phyloP scores from a whole-genome alignment of 2,329 filamentous ascomycete species.

The Shiraia sp. region DNA sequence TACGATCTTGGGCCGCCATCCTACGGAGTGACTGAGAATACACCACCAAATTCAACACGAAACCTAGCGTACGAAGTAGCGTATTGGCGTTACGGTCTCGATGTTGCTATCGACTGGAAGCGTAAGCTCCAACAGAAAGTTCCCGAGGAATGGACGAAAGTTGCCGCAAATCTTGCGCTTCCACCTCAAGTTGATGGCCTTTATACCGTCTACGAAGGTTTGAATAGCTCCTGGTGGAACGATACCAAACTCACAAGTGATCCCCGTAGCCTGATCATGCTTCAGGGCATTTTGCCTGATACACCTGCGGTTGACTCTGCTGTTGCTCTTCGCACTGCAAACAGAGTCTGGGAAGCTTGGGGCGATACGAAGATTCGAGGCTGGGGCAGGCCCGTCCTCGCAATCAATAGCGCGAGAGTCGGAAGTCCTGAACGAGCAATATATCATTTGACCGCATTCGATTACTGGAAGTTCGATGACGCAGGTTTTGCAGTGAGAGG shows the following conservation, averaged over 20 bases:
- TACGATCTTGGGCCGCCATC: slow-evolving; percentile 58
- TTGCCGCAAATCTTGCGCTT: slow-evolving; percentile 58
- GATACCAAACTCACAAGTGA: slow-evolving; percentile 26
- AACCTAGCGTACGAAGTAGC: slow-evolving; percentile 63
- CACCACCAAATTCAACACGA: slow-evolving; percentile 57
- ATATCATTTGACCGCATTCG: slow-evolving; percentile 52
- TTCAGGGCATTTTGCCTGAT: slow-evolving; percentile 32
- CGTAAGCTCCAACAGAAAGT: slow-evolving; percentile 47
- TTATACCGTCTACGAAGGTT: slow-evolving; percentile 59
- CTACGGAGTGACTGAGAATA: slow-evolving; percentile 60
- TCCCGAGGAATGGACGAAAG: slow-evolving; percentile 52
- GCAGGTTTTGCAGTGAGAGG: slow-evolving; percentile 55
- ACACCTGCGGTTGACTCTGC: slow-evolving; percentile 25
- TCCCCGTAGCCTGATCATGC: slow-evolving; percentile 32
- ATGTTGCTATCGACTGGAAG: slow-evolving; percentile 59
- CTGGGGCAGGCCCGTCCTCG: slow-evolving; percentile 36
- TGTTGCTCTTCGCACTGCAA: slow-evolving; percentile 28
- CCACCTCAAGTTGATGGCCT: slow-evolving; percentile 55
- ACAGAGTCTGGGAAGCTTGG: slow-evolving; percentile 34
- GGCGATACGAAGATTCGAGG: slow-evolving; percentile 32
- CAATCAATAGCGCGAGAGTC: slow-evolving; percentile 32
- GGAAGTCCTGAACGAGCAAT: slow-evolving; percentile 32
- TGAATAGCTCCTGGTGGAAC: slow-evolving; percentile 39
- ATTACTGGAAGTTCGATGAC: slow-evolving; percentile 59
- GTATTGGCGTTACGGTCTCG: slow-evolving; percentile 64